Percentiles rank a stretch among this genome's conserved stretches.
These are phyloP conservation scores for Arachis monticola DNA, from an alignment of 331 rosid species.

Conservation along the genomic window DNA sequence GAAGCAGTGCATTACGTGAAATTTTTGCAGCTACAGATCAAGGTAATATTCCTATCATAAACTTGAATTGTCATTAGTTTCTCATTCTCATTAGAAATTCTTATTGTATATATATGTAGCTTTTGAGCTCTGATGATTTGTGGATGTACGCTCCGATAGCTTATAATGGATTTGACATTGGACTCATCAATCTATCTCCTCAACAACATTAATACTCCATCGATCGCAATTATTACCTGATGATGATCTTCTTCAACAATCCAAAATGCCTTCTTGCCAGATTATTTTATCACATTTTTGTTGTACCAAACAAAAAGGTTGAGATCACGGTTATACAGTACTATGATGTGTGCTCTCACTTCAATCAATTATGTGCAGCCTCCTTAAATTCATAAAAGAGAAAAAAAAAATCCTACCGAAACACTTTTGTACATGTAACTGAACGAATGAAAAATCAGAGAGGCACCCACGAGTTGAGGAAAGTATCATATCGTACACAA, in stretches of 20 bases:
- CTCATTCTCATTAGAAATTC: neutral
- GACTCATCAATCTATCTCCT: constrained; percentile 14
- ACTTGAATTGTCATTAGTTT: neutral
- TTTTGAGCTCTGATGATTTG: constrained; percentile 64
- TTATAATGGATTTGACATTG: constrained; percentile 35
- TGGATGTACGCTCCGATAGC: constrained; percentile 78
- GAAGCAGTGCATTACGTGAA: constrained; percentile 84
- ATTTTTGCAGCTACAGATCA: constrained; percentile 84
- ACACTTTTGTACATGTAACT: too few relatives aligned
- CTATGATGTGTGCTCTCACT: too few relatives aligned
- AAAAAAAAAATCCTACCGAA: too few relatives aligned
- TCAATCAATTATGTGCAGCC: too few relatives aligned
- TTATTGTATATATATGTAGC: constrained; percentile 42
- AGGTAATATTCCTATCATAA: constrained; percentile 50
- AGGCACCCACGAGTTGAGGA: too few relatives aligned
- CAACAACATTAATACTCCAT: neutral
- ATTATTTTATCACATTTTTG: too few relatives aligned
- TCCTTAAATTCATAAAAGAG: too few relatives aligned
- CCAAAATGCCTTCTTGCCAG: constrained; percentile 4
- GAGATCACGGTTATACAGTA: too few relatives aligned
- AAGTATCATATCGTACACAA: too few relatives aligned
- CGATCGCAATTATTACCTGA: neutral
- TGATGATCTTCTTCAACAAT: neutral
- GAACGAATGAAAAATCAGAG: too few relatives aligned
- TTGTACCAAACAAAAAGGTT: too few relatives aligned